Evolutionary conservation across 1,284 basidiomycete species (phyloP), one percentile per base, ranked within the genome.

Genomic region (Filobasidium uniguttulatum): DNA sequence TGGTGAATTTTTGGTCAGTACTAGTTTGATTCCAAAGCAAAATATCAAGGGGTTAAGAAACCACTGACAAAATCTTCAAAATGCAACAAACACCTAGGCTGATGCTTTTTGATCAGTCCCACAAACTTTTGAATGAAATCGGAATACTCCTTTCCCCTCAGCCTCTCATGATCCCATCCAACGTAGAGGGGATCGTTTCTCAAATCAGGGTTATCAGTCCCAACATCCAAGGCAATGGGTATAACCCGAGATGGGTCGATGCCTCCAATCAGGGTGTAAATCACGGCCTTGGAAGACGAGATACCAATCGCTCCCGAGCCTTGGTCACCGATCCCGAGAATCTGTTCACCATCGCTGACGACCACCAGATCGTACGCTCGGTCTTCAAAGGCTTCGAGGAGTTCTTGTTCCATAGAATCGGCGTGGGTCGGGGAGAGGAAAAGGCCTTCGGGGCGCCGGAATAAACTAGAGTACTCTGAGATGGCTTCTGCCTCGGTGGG

Each of bases 21-120:
- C 28, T 5, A 12, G 38, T 7, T 9, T 20, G 20, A 26, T 15
- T 17, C 14, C 22, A 3, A 15, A 46, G 12, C 5, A 38, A 17
- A 15, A 9, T 28, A 59, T 59, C 82, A 12, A 5, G 17, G 26
- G 17, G 17, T 30, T 29, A n/a, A n/a, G n/a, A n/a, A n/a, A n/a
- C n/a, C n/a, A n/a, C n/a, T n/a, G n/a, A n/a, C n/a, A 55, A 84
- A 85, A 60, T 85, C 83, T 60, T 85, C 82, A 55, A 85, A 83
- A 59, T 85, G 83, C 2, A 85, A 70, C 1, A 85, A 70, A 59
- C 67, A 66, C 58, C 73, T 67, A 8, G 74, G 72, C 46, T 69
- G 63, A 44, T 55, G 48, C 19, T 52, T 56, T 31, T 49, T 44
- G 9, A 55, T 48, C 3, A 55, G 44, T 20, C 50, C 23, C 29